These are phyloP conservation scores for Plasmodium adleri DNA, from an alignment of 169 alveolate species.

Conservation along the genomic window DNA sequence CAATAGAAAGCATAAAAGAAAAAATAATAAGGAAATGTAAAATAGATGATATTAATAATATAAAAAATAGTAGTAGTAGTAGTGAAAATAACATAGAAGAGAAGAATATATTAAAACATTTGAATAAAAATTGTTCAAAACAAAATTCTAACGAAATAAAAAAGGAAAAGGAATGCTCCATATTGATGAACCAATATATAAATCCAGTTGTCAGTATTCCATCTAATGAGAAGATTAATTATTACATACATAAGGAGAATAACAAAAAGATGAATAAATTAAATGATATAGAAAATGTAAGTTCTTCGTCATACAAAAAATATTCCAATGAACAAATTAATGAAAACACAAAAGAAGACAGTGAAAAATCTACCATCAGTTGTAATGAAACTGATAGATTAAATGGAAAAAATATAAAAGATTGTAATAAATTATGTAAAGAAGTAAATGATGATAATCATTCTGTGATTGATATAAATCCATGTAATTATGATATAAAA, in stretches of 20 bases:
- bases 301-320: not conserved
- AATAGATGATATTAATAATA: constrained; percentile 17
- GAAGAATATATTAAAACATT: too few relatives aligned
- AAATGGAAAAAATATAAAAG: not conserved
- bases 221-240: too few relatives aligned
- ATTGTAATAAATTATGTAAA: not conserved
- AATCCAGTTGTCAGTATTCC: too few relatives aligned
- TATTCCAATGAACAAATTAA: constrained; percentile 11
- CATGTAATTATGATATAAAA: not conserved
- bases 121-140: too few relatives aligned
- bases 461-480: not conserved
- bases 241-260: not conserved
- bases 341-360: not conserved
- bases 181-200: too few relatives aligned
- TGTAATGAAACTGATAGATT: constrained; percentile 3
- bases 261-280: not conserved
- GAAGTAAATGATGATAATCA: not conserved
- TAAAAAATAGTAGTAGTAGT: constrained; percentile 18
- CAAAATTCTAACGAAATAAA: too few relatives aligned
- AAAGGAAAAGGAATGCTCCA: too few relatives aligned
- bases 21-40: constrained; percentile 16
- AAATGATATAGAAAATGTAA: constrained; percentile 24
- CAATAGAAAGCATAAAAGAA: not conserved
- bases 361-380: not conserved
- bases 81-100: not conserved